These are phyloP conservation scores for Lactarius sanguifluus DNA, from an alignment of 768 basidiomycete species.

Conservation along the genomic window DNA sequence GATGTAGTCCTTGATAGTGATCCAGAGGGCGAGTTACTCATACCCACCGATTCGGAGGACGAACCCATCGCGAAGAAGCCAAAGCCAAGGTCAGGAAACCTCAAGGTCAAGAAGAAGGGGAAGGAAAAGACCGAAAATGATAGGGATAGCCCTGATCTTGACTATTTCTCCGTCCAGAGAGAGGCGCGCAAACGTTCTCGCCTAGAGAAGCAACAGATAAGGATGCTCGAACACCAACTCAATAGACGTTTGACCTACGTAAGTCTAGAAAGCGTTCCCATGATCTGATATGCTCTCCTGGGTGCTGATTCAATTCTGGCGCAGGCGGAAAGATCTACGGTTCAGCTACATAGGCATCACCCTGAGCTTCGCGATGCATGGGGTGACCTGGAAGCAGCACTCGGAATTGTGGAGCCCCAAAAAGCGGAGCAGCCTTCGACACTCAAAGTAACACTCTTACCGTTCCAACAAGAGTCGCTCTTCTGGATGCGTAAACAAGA, in stretches of 20 bases:
- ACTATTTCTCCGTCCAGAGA: slow-evolving; percentile 5
- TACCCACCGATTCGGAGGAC: slow-evolving; percentile 3
- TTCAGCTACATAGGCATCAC: slow-evolving; percentile 67
- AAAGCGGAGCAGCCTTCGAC: slow-evolving; percentile 76
- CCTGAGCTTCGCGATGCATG: slow-evolving; percentile 81
- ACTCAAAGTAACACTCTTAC: slow-evolving; percentile 83
- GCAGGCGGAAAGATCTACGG: slow-evolving; percentile 69
- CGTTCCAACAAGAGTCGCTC: slow-evolving; percentile 94
- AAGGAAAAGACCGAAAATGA: slow-evolving; percentile 21
- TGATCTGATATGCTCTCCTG: neutral
- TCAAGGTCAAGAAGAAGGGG: slow-evolving; percentile 36
- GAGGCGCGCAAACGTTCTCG: slow-evolving; percentile 20
- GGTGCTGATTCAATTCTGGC: slow-evolving; percentile 23
- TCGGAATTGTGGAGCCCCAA: slow-evolving; percentile 60
- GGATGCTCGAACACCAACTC: slow-evolving; percentile 49
- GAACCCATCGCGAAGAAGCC: slow-evolving; percentile 24
- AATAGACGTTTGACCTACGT: slow-evolving; percentile 77
- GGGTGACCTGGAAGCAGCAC: slow-evolving; percentile 74
- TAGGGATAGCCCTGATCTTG: slow-evolving; percentile 24
- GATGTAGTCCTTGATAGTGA: slow-evolving; percentile 27
- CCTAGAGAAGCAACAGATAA: slow-evolving; percentile 31
- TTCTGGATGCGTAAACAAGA: slow-evolving; percentile 98
- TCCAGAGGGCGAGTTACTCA: neutral
- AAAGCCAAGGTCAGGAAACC: slow-evolving; percentile 41
- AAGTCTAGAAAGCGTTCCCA: slow-evolving; percentile 31